Percentiles rank a stretch among this genome's conserved stretches.
These are phyloP conservation scores for Saturnispora sanitii DNA, from an alignment of 805 yeast genomes.

Conservation along the genomic window DNA sequence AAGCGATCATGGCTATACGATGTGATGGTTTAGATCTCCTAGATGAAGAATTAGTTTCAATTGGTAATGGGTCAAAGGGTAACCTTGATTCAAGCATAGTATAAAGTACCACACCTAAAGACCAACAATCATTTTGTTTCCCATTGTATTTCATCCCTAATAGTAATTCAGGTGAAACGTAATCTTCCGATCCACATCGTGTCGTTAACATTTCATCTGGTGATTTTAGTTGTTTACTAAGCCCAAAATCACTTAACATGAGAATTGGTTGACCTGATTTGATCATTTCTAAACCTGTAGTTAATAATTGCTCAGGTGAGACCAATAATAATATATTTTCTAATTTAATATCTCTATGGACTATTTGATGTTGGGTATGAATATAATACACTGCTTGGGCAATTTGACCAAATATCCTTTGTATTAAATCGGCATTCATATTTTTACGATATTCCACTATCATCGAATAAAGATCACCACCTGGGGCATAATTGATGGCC, in stretches of 20 bases:
- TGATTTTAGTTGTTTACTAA: slow-evolving; percentile 59
- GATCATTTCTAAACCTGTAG: slow-evolving; percentile 2
- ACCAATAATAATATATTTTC: slow-evolving; percentile 60
- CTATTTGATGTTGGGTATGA: slow-evolving; percentile 51
- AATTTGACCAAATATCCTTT: slow-evolving; percentile 61
- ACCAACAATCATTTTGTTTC: slow-evolving; percentile 86
- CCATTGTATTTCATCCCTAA: slow-evolving; percentile 93
- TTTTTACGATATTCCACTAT: slow-evolving; percentile 34
- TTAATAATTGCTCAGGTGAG: slow-evolving; percentile 27
- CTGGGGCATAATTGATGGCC: slow-evolving; percentile 66
- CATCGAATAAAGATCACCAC: slow-evolving; percentile 77
- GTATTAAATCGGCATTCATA: slow-evolving; percentile 40
- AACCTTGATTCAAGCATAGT: slow-evolving; percentile 74
- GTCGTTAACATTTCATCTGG: slow-evolving; percentile 62
- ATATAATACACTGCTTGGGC: slow-evolving; percentile 60
- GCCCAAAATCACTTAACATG: slow-evolving; percentile 80
- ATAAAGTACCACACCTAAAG: slow-evolving; percentile 84
- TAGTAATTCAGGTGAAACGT: slow-evolving; percentile 87
- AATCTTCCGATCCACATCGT: slow-evolving; percentile 93
- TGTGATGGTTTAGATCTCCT: slow-evolving; percentile 61
- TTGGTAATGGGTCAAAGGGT: slow-evolving; percentile 85
- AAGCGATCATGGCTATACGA: slow-evolving; percentile 83
- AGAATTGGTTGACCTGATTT: slow-evolving; percentile 27
- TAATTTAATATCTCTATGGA: slow-evolving; percentile 86
- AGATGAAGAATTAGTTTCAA: slow-evolving; percentile 33